Conservation (phyloP, 2,329 filamentous ascomycete species). For the Endothia cerciana region DNA sequence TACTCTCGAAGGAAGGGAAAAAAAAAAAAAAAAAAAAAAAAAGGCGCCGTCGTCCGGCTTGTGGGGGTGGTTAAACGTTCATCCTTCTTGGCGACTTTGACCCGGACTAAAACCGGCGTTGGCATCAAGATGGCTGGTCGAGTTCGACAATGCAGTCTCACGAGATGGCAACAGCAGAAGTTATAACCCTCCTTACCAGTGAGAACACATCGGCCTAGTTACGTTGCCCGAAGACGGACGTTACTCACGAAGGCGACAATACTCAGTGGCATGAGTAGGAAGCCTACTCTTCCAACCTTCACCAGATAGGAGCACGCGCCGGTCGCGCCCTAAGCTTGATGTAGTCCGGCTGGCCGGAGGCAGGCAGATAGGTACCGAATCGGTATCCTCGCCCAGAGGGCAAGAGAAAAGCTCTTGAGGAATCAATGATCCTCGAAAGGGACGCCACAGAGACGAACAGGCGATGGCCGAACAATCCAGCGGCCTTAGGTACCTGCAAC, state of each 20-base stretch:
- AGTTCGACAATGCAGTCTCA: not conserved
- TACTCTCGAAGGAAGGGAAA: too few relatives aligned
- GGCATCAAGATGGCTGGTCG: not conserved
- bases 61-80: not conserved
- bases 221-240: not conserved
- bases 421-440: not conserved
- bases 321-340: not conserved
- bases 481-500: not conserved
- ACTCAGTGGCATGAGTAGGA: not conserved
- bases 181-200: not conserved
- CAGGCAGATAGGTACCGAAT: not conserved
- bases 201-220: not conserved
- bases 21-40: not conserved
- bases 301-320: not conserved
- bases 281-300: not conserved
- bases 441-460: not conserved
- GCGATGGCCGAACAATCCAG: not conserved
- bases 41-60: not conserved
- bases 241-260: not conserved
- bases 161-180: not conserved
- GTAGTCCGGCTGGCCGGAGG: too few relatives aligned
- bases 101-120: not conserved
- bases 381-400: not conserved
- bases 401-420: not conserved
- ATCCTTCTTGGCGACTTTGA: not conserved